Evolutionary conservation across 164 flowering plant species (phyloP).

Genomic region (Magnolia changhungtana): DNA sequence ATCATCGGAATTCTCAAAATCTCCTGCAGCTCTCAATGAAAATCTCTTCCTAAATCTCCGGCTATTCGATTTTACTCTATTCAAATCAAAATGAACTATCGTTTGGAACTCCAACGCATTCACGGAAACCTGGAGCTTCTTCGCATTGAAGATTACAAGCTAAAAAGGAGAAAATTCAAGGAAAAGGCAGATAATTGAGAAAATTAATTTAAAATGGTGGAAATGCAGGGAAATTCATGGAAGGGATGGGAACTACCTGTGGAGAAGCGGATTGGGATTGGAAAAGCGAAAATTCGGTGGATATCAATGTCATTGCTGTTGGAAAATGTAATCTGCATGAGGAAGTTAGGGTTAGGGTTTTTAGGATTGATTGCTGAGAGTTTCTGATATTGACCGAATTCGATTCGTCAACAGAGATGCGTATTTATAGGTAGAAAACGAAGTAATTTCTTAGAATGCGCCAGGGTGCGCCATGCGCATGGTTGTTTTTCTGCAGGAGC

Average conservation of each 20-base stretch:
- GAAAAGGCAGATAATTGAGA: neutral
- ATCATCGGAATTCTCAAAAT: slow-evolving; percentile 19
- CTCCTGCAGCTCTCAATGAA: slow-evolving; percentile 17
- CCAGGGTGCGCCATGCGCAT: neutral
- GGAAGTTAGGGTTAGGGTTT: slow-evolving; percentile 8
- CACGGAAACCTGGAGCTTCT: slow-evolving; percentile 23
- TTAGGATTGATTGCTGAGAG: neutral
- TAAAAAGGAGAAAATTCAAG: slow-evolving; percentile 5
- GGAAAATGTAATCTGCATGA: slow-evolving; percentile 13
- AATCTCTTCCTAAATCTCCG: slow-evolving; percentile 8
- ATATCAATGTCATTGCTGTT: slow-evolving; percentile 35
- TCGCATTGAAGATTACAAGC: slow-evolving; percentile 17
- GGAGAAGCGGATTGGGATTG: slow-evolving; percentile 23
- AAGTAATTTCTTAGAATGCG: neutral
- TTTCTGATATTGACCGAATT: no score
- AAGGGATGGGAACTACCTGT: slow-evolving; percentile 19
- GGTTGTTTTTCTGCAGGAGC: no score
- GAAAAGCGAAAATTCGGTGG: slow-evolving; percentile 21
- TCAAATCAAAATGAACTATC: slow-evolving; percentile 8
- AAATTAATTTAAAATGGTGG: neutral
- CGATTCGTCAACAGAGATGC: neutral
- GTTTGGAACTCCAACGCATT: slow-evolving; percentile 16
- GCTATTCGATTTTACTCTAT: slow-evolving; percentile 11
- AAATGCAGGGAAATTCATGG: neutral
- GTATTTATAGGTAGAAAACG: neutral